These are phyloP conservation scores for Eragrostis nindensis DNA, from an alignment of 176 grass and related monocot genomes.

Conservation along the genomic window DNA sequence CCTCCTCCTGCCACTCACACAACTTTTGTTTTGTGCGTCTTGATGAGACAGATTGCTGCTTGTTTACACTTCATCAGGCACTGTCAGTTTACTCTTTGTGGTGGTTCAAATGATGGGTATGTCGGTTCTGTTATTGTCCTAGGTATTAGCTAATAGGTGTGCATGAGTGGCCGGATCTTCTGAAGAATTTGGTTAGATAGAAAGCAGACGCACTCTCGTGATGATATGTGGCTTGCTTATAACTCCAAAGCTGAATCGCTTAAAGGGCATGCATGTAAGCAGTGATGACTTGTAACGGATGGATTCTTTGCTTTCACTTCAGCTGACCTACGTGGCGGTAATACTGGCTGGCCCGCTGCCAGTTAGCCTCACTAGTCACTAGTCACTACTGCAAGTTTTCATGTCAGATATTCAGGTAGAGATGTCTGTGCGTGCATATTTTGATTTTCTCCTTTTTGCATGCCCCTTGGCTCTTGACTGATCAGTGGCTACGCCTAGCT, in stretches of 20 bases:
- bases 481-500: background rate
- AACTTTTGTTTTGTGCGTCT: constrained; percentile 14
- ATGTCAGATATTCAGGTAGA: background rate
- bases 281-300: background rate
- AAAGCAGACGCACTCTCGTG: background rate
- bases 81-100: constrained; percentile 33
- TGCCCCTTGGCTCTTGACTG: background rate
- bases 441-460: no score
- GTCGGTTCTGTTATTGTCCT: background rate
- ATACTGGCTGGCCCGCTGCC: background rate
- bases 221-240: background rate
- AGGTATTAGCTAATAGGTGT: background rate
- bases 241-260: background rate
- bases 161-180: background rate
- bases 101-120: constrained; percentile 17
- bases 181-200: background rate
- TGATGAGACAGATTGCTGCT: constrained; percentile 22
- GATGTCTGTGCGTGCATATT: background rate
- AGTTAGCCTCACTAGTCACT: no score
- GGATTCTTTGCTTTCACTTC: background rate
- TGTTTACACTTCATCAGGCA: background rate
- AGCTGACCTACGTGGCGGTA: background rate
- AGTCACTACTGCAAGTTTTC: background rate
- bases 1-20: background rate
- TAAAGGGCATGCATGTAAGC: background rate